A percentile compares a stretch with the other conserved stretches of the same genome.
Conservation (phyloP, 139 green algal genomes). For the Microglena sp. region DNA sequence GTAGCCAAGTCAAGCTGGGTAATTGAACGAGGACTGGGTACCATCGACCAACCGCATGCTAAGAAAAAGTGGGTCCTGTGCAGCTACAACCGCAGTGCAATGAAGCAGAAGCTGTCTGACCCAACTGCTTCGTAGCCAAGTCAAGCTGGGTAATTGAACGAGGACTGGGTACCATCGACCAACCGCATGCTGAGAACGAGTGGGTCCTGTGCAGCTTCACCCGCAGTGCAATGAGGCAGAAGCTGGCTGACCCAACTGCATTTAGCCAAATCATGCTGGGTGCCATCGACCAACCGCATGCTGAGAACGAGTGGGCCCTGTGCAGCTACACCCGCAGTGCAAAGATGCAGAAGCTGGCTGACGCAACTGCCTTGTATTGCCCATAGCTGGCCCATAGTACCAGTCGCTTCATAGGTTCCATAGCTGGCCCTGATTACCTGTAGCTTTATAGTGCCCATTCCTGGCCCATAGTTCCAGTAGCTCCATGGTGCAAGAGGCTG, state of each 20-base stretch:
- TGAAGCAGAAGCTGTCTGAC: slow-evolving; percentile 31
- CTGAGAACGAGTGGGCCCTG: slow-evolving; percentile 68
- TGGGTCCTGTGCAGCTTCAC: slow-evolving; percentile 68
- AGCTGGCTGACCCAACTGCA: slow-evolving; percentile 13
- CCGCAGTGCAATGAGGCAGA: slow-evolving; percentile 56
- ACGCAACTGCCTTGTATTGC: too few relatives aligned
- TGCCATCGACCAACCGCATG: slow-evolving; percentile 55
- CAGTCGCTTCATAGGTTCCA: too few relatives aligned
- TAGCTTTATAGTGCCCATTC: too few relatives aligned
- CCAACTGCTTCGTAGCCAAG: too few relatives aligned
- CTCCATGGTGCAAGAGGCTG: too few relatives aligned
- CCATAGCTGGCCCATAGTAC: too few relatives aligned
- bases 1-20: too few relatives aligned
- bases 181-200: slow-evolving; percentile 60
- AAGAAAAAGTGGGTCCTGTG: slow-evolving; percentile 70
- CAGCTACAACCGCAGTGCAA: slow-evolving; percentile 62
- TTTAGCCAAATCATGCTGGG: slow-evolving; percentile 53
- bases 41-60: slow-evolving; percentile 53
- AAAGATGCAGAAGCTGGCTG: slow-evolving; percentile 41
- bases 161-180: slow-evolving; percentile 55
- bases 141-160: too few relatives aligned
- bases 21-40: too few relatives aligned
- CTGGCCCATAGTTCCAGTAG: too few relatives aligned
- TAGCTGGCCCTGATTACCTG: too few relatives aligned
- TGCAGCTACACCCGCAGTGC: slow-evolving; percentile 60